Conservation (phyloP, 257 asterid species). For the Plantago major region DNA sequence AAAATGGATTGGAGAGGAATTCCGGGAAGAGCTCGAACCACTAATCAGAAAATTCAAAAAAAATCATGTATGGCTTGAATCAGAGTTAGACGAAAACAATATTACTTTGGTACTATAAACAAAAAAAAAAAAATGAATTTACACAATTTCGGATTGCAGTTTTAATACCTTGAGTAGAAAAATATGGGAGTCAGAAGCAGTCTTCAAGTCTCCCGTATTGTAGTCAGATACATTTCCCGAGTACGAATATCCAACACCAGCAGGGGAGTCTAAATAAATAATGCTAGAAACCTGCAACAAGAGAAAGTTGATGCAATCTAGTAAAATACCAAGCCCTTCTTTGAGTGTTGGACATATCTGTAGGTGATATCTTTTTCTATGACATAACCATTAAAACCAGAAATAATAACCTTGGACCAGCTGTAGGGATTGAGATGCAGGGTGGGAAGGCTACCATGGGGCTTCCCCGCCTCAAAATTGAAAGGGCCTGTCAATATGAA, state of each 20-base stretch:
- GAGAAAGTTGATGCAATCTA: neutral
- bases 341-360: neutral
- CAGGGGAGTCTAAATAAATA: constrained; percentile 85
- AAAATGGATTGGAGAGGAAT: constrained; percentile 67
- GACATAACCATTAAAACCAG: constrained; percentile 1
- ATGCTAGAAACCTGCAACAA: constrained; percentile 61
- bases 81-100: neutral
- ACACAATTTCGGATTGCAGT: neutral
- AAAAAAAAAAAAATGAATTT: neutral
- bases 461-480: constrained; percentile 65
- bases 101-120: neutral
- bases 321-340: neutral
- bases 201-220: constrained; percentile 68
- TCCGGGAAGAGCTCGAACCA: constrained; percentile 94
- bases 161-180: constrained; percentile 78
- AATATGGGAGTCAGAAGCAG: constrained; percentile 72
- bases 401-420: constrained; percentile 84
- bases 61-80: neutral
- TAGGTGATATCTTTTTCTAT: neutral
- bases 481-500: constrained; percentile 66
- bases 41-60: constrained; percentile 35
- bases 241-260: constrained; percentile 91
- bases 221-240: constrained; percentile 65
- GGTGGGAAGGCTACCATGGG: constrained; percentile 54
- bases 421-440: constrained; percentile 82